Evolutionary conservation across 108 stramenopile genomes (phyloP).

Genomic region (Seminavis robusta): DNA sequence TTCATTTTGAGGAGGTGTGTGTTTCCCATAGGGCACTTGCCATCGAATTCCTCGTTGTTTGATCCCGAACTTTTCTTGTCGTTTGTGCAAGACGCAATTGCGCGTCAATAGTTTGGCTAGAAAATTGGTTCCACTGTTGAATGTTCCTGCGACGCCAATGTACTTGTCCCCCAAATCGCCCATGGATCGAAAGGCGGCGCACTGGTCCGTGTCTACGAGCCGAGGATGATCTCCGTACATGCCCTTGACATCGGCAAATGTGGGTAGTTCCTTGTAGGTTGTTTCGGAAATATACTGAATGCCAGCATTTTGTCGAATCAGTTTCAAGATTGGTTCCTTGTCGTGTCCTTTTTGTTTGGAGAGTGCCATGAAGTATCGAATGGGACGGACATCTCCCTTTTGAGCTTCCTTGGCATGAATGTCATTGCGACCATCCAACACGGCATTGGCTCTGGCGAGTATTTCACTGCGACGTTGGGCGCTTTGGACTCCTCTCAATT

Average conservation of each 20-base stretch:
- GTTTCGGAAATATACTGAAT: no score
- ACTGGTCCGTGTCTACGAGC: slow-evolving; percentile 17
- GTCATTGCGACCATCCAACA: no score
- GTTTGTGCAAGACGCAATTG: slow-evolving; percentile 36
- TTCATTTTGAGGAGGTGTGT: slow-evolving; percentile 47
- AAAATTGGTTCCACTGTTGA: slow-evolving; percentile 84
- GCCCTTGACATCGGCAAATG: slow-evolving; percentile 12
- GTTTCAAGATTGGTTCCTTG: no score
- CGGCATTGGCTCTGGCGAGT: no score
- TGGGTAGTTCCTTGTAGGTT: no score
- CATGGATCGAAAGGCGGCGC: slow-evolving; percentile 17
- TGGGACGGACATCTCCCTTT: no score
- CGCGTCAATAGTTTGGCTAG: slow-evolving; percentile 31
- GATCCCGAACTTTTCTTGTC: slow-evolving; percentile 28
- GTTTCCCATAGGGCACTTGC: slow-evolving; percentile 85
- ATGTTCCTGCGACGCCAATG: slow-evolving; percentile 63
- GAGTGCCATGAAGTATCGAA: no score
- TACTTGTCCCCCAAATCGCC: slow-evolving; percentile 34
- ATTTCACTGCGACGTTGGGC: no score
- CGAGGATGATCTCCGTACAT: slow-evolving; percentile 21
- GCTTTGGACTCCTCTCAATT: no score
- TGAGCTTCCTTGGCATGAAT: no score
- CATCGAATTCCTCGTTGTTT: slow-evolving; percentile 16
- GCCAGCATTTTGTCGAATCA: no score
- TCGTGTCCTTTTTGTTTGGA: no score